Percentiles rank a stretch among this genome's conserved stretches.
Evolutionary conservation across 1,284 basidiomycete genomes (phyloP).

Genomic region (Moesziomyces parantarcticus): DNA sequence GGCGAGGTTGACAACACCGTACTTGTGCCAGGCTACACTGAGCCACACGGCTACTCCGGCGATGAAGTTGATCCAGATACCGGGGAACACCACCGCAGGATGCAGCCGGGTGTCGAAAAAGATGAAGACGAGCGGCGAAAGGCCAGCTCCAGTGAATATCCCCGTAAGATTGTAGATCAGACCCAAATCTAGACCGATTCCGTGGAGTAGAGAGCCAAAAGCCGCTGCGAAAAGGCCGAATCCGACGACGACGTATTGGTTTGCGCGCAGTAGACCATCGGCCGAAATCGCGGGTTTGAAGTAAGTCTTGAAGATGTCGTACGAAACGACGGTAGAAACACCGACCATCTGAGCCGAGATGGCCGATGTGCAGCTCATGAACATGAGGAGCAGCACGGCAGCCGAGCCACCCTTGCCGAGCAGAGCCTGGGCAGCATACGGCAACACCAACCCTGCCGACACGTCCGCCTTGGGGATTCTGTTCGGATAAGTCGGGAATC

Average conservation of each 20-base stretch:
- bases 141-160: conserved; percentile 51
- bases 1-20: conserved; percentile 45
- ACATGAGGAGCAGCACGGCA: conserved; percentile 57
- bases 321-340: conserved; percentile 51
- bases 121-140: conserved; percentile 54
- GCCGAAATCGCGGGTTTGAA: conserved; percentile 47
- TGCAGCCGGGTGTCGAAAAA: conserved; percentile 61
- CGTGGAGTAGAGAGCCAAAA: conserved; percentile 59
- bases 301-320: conserved; percentile 58
- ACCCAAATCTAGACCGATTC: conserved; percentile 57
- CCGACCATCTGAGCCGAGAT: conserved; percentile 56
- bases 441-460: conserved; percentile 56
- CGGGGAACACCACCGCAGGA: conserved; percentile 52
- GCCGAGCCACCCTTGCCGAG: conserved; percentile 57
- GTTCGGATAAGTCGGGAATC: conserved; percentile 59
- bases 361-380: conserved; percentile 63
- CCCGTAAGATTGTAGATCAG: conserved; percentile 59
- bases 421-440: conserved; percentile 59
- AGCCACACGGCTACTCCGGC: conserved; percentile 63
- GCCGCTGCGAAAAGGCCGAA: conserved; percentile 63
- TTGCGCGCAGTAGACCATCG: conserved; percentile 48
- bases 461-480: conserved; percentile 51
- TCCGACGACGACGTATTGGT: conserved; percentile 58
- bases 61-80: conserved; percentile 62
- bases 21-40: conserved; percentile 47